Conservation (phyloP, 768 basidiomycete genomes). For the Phaeolepiota aurea region DNA sequence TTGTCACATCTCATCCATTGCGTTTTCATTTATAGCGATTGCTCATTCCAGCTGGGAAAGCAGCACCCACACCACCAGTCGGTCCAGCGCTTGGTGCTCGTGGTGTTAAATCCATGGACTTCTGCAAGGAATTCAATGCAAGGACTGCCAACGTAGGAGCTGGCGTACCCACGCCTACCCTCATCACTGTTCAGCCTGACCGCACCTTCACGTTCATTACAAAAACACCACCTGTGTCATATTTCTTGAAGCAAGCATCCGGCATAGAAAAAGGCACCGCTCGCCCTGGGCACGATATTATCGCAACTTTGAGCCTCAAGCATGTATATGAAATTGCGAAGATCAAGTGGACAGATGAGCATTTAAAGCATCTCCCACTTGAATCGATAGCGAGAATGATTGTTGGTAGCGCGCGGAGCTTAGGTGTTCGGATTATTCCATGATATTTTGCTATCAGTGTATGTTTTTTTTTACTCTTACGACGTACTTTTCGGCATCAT, state of each 20-base stretch:
- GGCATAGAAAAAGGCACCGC: conserved; percentile 88
- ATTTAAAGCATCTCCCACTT: conserved; percentile 77
- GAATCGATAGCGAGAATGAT: conserved; percentile 86
- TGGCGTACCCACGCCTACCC: conserved; percentile 84
- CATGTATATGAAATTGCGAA: conserved; percentile 98
- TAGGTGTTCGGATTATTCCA: conserved; percentile 87
- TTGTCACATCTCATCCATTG: conserved; percentile 8
- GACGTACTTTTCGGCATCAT: background rate
- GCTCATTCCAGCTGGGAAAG: conserved; percentile 87
- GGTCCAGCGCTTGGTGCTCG: conserved; percentile 96
- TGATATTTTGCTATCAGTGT: conserved; percentile 26
- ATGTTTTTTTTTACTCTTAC: background rate
- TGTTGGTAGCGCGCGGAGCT: conserved; percentile 79
- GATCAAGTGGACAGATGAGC: conserved; percentile 88
- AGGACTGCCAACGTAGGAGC: conserved; percentile 81
- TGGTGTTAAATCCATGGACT: conserved; percentile 99
- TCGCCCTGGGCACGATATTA: conserved; percentile 68
- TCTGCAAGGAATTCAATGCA: conserved; percentile 99
- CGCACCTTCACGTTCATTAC: conserved; percentile 90
- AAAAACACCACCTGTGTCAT: conserved; percentile 84
- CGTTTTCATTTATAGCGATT: too few species aligned
- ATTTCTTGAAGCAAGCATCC: conserved; percentile 86
- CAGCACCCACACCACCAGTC: conserved; percentile 91
- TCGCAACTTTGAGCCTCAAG: conserved; percentile 85
- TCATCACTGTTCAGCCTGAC: conserved; percentile 91